Conservation (phyloP, 1,284 basidiomycete species). For the Rhodotorula sp. region DNA sequence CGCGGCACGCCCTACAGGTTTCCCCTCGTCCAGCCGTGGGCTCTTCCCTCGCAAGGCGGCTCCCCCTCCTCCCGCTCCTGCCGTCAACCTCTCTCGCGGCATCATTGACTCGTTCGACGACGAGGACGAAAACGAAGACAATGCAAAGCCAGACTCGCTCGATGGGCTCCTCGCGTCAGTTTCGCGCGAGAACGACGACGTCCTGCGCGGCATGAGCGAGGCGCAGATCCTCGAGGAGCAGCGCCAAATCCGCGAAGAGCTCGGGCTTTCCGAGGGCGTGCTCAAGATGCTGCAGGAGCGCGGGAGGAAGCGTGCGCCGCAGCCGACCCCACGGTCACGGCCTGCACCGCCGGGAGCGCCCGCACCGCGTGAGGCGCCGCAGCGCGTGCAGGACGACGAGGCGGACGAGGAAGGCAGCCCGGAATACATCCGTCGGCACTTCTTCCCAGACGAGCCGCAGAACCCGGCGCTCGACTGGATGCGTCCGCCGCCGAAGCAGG, state of each 20-base stretch:
- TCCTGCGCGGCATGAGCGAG: constrained; percentile 62
- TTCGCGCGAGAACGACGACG: constrained; percentile 59
- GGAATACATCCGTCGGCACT: constrained; percentile 77
- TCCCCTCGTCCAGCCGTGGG: constrained; percentile 24
- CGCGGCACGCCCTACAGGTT: constrained; percentile 11
- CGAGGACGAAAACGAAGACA: background rate
- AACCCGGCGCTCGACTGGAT: constrained; percentile 76
- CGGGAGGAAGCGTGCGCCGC: constrained; percentile 49
- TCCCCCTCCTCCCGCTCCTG: background rate
- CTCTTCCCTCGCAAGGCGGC: constrained; percentile 18
- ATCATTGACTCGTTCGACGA: background rate
- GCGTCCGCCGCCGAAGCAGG: constrained; percentile 32
- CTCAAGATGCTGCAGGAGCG: constrained; percentile 59
- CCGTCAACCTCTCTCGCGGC: no score
- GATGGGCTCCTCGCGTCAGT: constrained; percentile 51
- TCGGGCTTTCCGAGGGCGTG: constrained; percentile 68
- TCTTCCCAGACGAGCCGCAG: constrained; percentile 69
- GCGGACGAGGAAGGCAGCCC: constrained; percentile 67
- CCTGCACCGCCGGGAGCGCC: background rate
- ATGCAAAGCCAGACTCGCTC: background rate
- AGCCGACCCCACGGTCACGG: background rate
- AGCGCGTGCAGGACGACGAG: background rate
- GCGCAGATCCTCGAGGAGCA: constrained; percentile 63
- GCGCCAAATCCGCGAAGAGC: constrained; percentile 65
- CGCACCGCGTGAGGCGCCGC: background rate